Base-by-base conservation (phyloP, 1,139 yeast genomes). In the Hanseniaspora gamundiae region DNA sequence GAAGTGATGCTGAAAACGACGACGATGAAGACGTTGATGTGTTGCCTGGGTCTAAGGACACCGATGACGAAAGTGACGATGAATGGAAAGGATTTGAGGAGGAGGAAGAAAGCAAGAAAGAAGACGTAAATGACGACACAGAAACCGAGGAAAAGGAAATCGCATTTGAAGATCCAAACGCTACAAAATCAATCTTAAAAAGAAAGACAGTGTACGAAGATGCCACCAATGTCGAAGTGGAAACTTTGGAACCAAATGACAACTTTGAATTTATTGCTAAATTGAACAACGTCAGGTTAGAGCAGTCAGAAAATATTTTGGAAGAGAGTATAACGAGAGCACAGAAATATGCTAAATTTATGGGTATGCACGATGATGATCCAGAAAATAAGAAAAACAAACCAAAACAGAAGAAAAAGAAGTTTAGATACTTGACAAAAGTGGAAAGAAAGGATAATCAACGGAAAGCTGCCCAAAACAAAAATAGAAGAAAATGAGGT, bases 381-480 rank as follows among this genome's bases (percentile, higher is more conserved):
- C 69, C 69, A 47, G 73, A 73, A 21, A 53, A 58, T 17, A 53
- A 55, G 36, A 55, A 61, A 41, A 60, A 60, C 31, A 62, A 64
- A 42, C 58, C 56, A 41, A 70, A 71, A 55, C 65, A 62, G 48
- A 72, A 69, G 60, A 81, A 81, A 72, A 84, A 82, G 73, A 86
- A 85, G 70, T 85, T 86, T 58, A 76, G 95, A 63, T 88, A 88
- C 58, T 70, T 86, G 61, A 74, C 91, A 44, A 84, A 84, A 62
- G 69, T 73, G 16, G 95, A 85, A 61, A 73, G 95, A 65, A 76
- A 76, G 56, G 73, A 69, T 27, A 82, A 82, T 52, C 75, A 72
- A 47, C 61, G 74, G 48, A 85, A 83, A 64, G 85, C 67, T 5
- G 56, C 56, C 36, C 50, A 51, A 27, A 62, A 60, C 42, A 62